Base-by-base conservation (phyloP, 1,284 basidiomycete genomes). In the Salmacisia buchloeana region DNA sequence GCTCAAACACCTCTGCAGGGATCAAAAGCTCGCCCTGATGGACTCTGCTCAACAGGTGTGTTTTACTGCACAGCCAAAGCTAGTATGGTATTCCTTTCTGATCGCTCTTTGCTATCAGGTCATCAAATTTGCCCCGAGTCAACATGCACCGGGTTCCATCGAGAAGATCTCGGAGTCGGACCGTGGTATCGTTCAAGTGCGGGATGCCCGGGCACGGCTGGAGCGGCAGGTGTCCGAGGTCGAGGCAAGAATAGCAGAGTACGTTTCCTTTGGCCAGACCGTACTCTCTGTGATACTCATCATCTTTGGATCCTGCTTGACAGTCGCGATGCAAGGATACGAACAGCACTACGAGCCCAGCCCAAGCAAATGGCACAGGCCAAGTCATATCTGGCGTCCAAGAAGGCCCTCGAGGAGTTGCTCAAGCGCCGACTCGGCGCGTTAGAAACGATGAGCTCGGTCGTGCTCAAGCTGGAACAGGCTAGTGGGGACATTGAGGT, bases 401-500 rank as follows among this genome's bases (percentile, higher is more conserved):
- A 87, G 71, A 94, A 92, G 76, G 85, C 86, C 59, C 82, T 94
- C 3, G 88, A 94, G 72, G 89, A 89, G 2, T 80, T 94, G 1
- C 82, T 94, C 29, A 81, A 81, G 29, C 90, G 91, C 76, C 88
- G 92, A 23, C 80, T 92, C 0, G 85, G 83, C 0, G 87, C 90
- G 0, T 82, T 90, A 1, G 86, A 88, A 60, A 91, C 87, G 43
- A 82, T 97, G 12, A 86, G 89, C 64, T 81, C 84, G 1, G 91
- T 93, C 0, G 81, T 96, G 21, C 82, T 91, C 59, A 86, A 87
- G 58, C 89, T 97, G 2, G 92, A 97, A 81, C 86, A 88, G 18
- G 91, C 94, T 23, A 89, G 89, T 49, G 88, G 88, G 3, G 90
- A 97, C 79, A 85, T 93, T 6, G 89, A 93, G 83, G 91, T 92